Conservation (phyloP, 1,284 basidiomycete species). For the Malassezia vespertilionis region DNA sequence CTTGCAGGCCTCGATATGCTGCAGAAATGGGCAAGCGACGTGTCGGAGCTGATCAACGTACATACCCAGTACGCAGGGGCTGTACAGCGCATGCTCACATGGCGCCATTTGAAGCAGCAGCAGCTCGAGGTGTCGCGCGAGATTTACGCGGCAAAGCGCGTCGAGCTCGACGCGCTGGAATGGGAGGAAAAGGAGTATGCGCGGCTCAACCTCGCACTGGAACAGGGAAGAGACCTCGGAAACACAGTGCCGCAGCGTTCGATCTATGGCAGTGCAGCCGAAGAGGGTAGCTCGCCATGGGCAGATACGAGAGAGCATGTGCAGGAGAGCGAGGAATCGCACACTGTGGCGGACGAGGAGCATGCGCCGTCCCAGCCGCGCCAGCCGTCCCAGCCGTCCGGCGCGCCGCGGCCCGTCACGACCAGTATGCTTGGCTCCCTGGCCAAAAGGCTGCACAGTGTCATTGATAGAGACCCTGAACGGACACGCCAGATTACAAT, state of each 20-base stretch:
- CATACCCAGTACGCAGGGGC: conserved; percentile 89
- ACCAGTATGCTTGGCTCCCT: conserved; percentile 76
- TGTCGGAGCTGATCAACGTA: conserved; percentile 89
- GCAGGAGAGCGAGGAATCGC: conserved; percentile 3
- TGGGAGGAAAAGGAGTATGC: conserved; percentile 81
- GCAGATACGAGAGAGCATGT: not conserved
- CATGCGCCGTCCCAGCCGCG: not conserved
- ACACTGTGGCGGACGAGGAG: not conserved
- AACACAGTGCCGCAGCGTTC: conserved; percentile 15
- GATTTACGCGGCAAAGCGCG: conserved; percentile 70
- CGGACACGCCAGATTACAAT: conserved; percentile 83
- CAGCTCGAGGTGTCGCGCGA: conserved; percentile 97
- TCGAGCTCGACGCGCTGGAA: conserved; percentile 78
- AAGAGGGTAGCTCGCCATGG: conserved; percentile 2
- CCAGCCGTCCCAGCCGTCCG: conserved; percentile 3
- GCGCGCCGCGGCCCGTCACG: conserved; percentile 17
- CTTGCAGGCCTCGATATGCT: conserved; percentile 65
- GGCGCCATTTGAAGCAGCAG: conserved; percentile 94
- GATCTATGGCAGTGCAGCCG: conserved; percentile 20
- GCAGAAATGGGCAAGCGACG: conserved; percentile 60
- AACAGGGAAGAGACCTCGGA: conserved; percentile 34
- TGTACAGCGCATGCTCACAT: conserved; percentile 83
- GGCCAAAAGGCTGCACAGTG: conserved; percentile 84
- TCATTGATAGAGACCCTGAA: conserved; percentile 98
- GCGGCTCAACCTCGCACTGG: conserved; percentile 74